Percentiles rank a stretch among this genome's conserved stretches.
These are phyloP conservation scores for Mentha longifolia DNA, from an alignment of 257 asterid genomes.

Conservation along the genomic window DNA sequence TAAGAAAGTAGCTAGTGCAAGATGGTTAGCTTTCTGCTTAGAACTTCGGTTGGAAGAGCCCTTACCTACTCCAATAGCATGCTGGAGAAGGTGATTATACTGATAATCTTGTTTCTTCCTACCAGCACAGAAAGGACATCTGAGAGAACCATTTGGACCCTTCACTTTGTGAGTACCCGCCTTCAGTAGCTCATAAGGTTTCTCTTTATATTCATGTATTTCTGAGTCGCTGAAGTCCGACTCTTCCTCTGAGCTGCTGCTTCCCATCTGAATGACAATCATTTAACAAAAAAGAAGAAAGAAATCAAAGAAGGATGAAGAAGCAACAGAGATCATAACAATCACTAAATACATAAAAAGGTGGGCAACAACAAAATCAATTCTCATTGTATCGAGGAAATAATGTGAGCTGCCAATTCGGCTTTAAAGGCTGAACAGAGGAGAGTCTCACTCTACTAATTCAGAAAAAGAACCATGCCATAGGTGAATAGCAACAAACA, in stretches of 20 bases:
- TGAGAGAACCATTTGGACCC: slow-evolving; percentile 77
- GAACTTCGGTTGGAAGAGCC: slow-evolving; percentile 68
- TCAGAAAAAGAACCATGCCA: slow-evolving; percentile 6
- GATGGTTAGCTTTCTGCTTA: slow-evolving; percentile 77
- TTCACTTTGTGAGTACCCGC: slow-evolving; percentile 71
- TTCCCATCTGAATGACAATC: slow-evolving; percentile 58
- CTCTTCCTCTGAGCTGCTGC: slow-evolving; percentile 79
- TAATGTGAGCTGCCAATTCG: no score
- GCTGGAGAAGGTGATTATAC: slow-evolving; percentile 81
- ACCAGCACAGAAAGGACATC: slow-evolving; percentile 97
- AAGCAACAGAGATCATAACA: not conserved
- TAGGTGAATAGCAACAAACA: not conserved
- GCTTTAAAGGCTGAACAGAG: not conserved
- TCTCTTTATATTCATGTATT: slow-evolving; percentile 71
- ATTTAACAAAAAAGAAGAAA: not conserved
- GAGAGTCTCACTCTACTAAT: not conserved
- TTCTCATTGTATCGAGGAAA: not conserved
- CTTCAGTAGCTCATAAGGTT: slow-evolving; percentile 72
- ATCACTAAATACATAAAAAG: slow-evolving; percentile 6
- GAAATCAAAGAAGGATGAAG: not conserved
- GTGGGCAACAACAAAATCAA: not conserved
- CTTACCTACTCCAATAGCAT: slow-evolving; percentile 84
- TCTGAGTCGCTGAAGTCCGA: slow-evolving; percentile 89
- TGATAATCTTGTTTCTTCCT: slow-evolving; percentile 92
- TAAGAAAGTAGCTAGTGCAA: slow-evolving; percentile 68